Percentiles rank a stretch among this genome's conserved stretches.
These are phyloP conservation scores for Macadamia integrifolia DNA, from an alignment of 164 flowering plant genomes.

Conservation along the genomic window DNA sequence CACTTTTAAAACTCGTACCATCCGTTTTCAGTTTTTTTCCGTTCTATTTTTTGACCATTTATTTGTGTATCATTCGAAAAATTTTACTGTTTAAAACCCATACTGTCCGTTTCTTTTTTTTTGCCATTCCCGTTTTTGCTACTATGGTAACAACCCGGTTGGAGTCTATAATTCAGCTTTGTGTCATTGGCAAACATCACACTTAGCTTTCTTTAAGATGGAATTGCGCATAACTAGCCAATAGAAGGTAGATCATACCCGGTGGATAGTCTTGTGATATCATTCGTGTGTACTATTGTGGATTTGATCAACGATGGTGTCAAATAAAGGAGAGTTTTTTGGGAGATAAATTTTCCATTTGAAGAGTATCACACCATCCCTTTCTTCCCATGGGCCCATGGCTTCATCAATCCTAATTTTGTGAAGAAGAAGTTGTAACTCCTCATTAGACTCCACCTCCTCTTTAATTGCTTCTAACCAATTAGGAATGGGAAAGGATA, in stretches of 20 bases:
- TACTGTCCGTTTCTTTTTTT: too few species aligned
- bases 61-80: too few species aligned
- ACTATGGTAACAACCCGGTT: background rate
- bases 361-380: background rate
- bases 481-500: background rate
- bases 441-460: background rate
- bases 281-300: background rate
- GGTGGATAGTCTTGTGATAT: too few species aligned
- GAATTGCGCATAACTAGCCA: too few species aligned
- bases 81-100: too few species aligned
- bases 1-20: too few species aligned
- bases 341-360: too few species aligned
- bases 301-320: background rate
- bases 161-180: background rate
- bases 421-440: background rate
- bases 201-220: background rate
- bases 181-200: conserved; percentile 4
- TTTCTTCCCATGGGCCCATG: background rate
- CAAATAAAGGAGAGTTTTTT: background rate
- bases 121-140: too few species aligned
- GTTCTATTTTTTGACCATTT: too few species aligned
- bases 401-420: background rate
- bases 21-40: too few species aligned
- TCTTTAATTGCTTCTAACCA: background rate
- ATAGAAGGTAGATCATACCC: too few species aligned